Percentiles rank a stretch among this genome's conserved stretches.
Evolutionary conservation across 306 rosid species (phyloP).

Genomic region (Myrica gale): DNA sequence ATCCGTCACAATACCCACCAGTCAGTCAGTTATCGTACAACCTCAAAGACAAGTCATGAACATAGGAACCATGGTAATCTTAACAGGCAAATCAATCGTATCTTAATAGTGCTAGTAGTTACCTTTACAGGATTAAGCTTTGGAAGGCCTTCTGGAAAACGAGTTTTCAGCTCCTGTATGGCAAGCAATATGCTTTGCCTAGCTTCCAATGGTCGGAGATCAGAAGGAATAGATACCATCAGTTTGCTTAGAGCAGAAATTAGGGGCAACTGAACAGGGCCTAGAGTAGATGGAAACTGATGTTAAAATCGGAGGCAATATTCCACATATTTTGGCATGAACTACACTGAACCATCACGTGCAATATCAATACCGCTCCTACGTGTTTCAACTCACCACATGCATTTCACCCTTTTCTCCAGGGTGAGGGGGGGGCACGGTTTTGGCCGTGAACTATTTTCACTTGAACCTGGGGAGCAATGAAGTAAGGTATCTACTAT

Average conservation of each 20-base stretch:
- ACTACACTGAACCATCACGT: constrained; percentile 8
- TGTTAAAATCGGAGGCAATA: constrained; percentile 14
- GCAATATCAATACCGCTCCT: neutral
- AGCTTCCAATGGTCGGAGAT: constrained; percentile 92
- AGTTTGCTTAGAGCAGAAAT: constrained; percentile 84
- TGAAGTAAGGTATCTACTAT: constrained; percentile 90
- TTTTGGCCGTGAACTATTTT: constrained; percentile 76
- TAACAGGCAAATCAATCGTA: constrained; percentile 4
- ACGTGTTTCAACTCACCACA: constrained; percentile 62
- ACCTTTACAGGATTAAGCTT: constrained; percentile 94
- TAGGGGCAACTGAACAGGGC: constrained; percentile 88
- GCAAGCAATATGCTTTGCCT: constrained; percentile 94
- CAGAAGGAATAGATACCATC: constrained; percentile 77
- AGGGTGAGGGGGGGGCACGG: constrained; percentile 89
- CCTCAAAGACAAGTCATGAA: constrained; percentile 5
- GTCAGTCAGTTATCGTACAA: neutral
- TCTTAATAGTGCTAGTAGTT: constrained; percentile 29
- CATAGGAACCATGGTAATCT: neutral
- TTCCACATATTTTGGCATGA: constrained; percentile 13
- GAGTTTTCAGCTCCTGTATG: constrained; percentile 79
- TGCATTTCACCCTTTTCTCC: constrained; percentile 99
- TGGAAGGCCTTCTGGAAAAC: constrained; percentile 93
- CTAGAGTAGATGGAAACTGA: constrained; percentile 41
- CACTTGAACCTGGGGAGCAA: constrained; percentile 81
- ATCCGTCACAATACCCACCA: neutral